A percentile compares a stretch with the other conserved stretches of the same genome.
Evolutionary conservation across 176 grass and related monocot species (phyloP).

Genomic region (Oryza coarctata): DNA sequence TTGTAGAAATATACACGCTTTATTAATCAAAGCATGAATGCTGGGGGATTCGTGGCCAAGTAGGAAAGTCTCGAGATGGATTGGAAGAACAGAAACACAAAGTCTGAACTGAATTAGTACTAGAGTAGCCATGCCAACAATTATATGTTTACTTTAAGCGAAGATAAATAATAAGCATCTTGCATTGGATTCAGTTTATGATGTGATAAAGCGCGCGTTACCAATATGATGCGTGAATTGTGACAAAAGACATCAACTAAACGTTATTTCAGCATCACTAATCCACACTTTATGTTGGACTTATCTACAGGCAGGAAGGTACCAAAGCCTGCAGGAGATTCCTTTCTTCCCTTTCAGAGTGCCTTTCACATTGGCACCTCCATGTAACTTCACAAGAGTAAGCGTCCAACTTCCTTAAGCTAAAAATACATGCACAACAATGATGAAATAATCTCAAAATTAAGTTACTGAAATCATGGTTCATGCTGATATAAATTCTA

Average conservation of each 20-base stretch:
- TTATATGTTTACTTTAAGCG: background rate
- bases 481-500: constrained; percentile 20
- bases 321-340: constrained; percentile 80
- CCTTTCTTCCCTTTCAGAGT: constrained; percentile 68
- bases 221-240: constrained; percentile 22
- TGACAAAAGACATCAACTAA: constrained; percentile 5
- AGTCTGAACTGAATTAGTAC: background rate
- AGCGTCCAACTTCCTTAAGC: background rate
- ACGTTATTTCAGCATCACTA: background rate
- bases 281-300: background rate
- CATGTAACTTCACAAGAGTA: constrained; percentile 48
- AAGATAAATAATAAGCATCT: background rate
- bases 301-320: constrained; percentile 60
- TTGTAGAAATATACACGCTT: no score
- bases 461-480: background rate
- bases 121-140: background rate
- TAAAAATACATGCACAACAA: background rate
- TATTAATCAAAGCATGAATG: background rate
- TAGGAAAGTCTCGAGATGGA: background rate
- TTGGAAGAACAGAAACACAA: background rate
- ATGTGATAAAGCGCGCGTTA: background rate
- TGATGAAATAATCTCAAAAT: background rate
- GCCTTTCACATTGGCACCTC: constrained; percentile 43
- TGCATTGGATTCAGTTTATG: background rate
- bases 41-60: background rate